Evolutionary conservation across 2,329 filamentous ascomycete species (phyloP).

Genomic region (Coniochaeta sp.): DNA sequence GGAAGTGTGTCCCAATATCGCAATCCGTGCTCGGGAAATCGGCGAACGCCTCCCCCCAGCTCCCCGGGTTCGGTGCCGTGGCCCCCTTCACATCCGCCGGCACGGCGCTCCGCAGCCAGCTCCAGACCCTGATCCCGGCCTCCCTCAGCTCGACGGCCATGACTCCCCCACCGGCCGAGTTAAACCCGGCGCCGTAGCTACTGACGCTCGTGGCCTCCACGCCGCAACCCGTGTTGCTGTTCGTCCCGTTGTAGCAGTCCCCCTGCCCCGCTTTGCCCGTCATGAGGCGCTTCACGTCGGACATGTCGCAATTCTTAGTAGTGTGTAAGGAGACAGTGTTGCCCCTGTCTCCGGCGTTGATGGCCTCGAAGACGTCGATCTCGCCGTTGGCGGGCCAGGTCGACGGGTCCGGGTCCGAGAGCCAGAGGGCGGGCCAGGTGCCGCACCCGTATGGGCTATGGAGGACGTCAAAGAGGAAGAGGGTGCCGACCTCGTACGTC

Average conservation of each 20-base stretch:
- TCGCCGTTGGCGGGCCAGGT: conserved; percentile 61
- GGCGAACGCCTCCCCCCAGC: conserved; percentile 55
- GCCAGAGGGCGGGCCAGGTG: conserved; percentile 61
- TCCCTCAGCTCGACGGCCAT: conserved; percentile 55
- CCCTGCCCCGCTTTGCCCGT: conserved; percentile 32
- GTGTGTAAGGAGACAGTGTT: conserved; percentile 58
- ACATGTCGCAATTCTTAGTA: conserved; percentile 41
- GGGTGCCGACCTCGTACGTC: conserved; percentile 48
- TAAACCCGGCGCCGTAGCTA: conserved; percentile 46
- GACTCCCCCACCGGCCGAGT: conserved; percentile 47
- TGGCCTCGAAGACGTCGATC: conserved; percentile 56
- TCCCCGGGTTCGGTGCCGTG: conserved; percentile 47
- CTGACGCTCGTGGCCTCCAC: conserved; percentile 31
- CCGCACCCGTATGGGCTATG: conserved; percentile 58
- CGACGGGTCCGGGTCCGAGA: conserved; percentile 36
- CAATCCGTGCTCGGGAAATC: conserved; percentile 61
- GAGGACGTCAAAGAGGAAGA: conserved; percentile 62
- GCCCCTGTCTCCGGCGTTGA: conserved; percentile 45
- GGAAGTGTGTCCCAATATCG: conserved; percentile 51
- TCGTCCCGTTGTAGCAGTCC: conserved; percentile 43
- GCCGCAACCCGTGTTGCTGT: conserved; percentile 51
- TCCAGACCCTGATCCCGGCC: conserved; percentile 57
- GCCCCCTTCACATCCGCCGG: conserved; percentile 42
- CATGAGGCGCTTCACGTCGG: conserved; percentile 45
- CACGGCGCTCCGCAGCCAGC: conserved; percentile 38